A percentile compares a stretch with the other conserved stretches of the same genome.
These are phyloP conservation scores for Areca catechu DNA, from an alignment of 176 grass and related monocot species.

Conservation along the genomic window DNA sequence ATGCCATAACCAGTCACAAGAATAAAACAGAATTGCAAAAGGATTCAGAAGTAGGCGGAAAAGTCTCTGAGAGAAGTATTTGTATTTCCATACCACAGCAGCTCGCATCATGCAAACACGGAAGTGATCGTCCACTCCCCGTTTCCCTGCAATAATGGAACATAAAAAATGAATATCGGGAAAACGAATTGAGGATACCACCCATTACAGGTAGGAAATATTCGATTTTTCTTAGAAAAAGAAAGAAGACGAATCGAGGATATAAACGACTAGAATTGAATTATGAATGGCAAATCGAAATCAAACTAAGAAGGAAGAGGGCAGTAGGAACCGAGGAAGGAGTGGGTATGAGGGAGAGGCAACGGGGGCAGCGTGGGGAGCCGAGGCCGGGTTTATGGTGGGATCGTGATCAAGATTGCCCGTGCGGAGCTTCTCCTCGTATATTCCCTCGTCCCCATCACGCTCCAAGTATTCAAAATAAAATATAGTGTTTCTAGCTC, in stretches of 20 bases:
- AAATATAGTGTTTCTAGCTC: no score
- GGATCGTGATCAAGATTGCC: constrained; percentile 78
- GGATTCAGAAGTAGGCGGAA: no score
- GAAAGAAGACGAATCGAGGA: no score
- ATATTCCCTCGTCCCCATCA: constrained; percentile 89
- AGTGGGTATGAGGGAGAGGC: constrained; percentile 87
- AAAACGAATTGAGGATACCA: neutral
- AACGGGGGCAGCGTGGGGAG: constrained; percentile 67
- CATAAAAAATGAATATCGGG: neutral
- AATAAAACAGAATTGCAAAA: no score
- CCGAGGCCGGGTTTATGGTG: constrained; percentile 85
- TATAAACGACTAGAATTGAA: no score
- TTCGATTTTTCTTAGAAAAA: neutral
- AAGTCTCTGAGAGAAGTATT: neutral
- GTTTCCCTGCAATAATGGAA: constrained; percentile 32
- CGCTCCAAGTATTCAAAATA: neutral
- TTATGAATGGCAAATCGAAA: no score
- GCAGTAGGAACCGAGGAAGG: constrained; percentile 19
- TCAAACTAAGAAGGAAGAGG: neutral
- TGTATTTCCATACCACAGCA: constrained; percentile 50
- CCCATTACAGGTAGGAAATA: no score
- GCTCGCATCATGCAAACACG: constrained; percentile 78
- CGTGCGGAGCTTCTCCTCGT: constrained; percentile 93
- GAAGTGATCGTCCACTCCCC: constrained; percentile 72
- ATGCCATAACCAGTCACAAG: no score